These are phyloP conservation scores for Ophiocordyceps polyrhachis-furcata DNA, from an alignment of 2,329 filamentous ascomycete species.

Conservation along the genomic window DNA sequence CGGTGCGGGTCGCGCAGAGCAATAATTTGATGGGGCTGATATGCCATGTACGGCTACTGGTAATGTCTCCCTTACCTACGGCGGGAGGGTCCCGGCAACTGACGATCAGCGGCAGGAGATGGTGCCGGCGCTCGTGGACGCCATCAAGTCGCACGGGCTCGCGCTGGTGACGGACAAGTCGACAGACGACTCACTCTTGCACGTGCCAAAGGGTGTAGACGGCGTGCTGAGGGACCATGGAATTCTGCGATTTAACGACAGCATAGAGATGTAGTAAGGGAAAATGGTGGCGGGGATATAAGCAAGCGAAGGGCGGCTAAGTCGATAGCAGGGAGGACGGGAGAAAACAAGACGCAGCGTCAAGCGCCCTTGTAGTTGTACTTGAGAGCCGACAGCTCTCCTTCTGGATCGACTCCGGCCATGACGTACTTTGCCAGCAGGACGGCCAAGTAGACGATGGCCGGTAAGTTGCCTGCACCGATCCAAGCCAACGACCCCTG, in stretches of 20 bases:
- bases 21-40: constrained; percentile 98
- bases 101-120: constrained; percentile 44
- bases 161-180: constrained; percentile 83
- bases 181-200: constrained; percentile 37
- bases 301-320: background rate
- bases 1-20: constrained; percentile 75
- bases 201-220: constrained; percentile 66
- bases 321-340: background rate
- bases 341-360: background rate
- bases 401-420: constrained; percentile 47
- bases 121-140: constrained; percentile 78
- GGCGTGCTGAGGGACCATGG: constrained; percentile 73
- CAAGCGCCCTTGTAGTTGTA: constrained; percentile 52
- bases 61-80: constrained; percentile 25
- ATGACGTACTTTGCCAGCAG: constrained; percentile 46
- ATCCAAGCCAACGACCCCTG: constrained; percentile 17
- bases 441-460: constrained; percentile 39
- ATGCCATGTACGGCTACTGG: constrained; percentile 70
- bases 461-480: constrained; percentile 32
- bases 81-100: background rate
- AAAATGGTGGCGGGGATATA: background rate
- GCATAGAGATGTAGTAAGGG: constrained; percentile 46
- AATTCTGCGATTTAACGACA: constrained; percentile 82
- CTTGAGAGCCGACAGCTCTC: constrained; percentile 40
- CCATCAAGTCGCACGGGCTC: constrained; percentile 84